A percentile compares a stretch with the other conserved stretches of the same genome.
These are phyloP conservation scores for Emmonsia crescens DNA, from an alignment of 2,329 filamentous ascomycete species.

Conservation along the genomic window DNA sequence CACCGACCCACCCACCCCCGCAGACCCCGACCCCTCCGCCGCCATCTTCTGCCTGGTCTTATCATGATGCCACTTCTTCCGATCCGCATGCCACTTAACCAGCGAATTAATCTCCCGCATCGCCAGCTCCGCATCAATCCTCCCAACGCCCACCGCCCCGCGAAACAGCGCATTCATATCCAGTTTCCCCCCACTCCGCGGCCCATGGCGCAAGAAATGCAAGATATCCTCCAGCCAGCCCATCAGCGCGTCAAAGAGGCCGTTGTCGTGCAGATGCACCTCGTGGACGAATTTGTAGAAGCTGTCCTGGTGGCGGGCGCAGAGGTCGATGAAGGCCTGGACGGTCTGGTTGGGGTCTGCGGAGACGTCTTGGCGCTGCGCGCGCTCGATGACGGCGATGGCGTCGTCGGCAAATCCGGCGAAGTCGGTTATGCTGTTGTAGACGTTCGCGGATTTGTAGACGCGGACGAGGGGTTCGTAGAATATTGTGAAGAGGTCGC, in stretches of 20 bases:
- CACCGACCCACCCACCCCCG: slow-evolving; percentile 31
- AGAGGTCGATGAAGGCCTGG: slow-evolving; percentile 94
- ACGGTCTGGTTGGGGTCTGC: slow-evolving; percentile 97
- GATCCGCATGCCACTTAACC: slow-evolving; percentile 85
- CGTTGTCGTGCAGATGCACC: slow-evolving; percentile 93
- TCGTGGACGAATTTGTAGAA: slow-evolving; percentile 99
- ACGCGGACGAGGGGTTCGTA: slow-evolving; percentile 95
- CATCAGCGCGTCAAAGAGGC: slow-evolving; percentile 93
- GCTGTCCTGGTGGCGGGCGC: slow-evolving; percentile 86
- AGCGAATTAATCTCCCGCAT: slow-evolving; percentile 72
- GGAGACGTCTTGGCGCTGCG: slow-evolving; percentile 66
- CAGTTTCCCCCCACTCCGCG: slow-evolving; percentile 63
- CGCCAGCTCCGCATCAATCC: slow-evolving; percentile 60
- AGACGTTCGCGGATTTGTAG: slow-evolving; percentile 97
- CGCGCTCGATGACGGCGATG: slow-evolving; percentile 64
- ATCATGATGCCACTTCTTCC: slow-evolving; percentile 96
- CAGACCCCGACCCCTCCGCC: slow-evolving; percentile 52
- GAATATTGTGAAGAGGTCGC: slow-evolving; percentile 95
- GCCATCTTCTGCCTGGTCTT: slow-evolving; percentile 99
- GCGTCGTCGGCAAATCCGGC: slow-evolving; percentile 86
- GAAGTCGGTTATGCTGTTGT: slow-evolving; percentile 95
- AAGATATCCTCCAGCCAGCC: slow-evolving; percentile 93
- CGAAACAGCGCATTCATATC: slow-evolving; percentile 92
- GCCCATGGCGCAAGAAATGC: slow-evolving; percentile 81
- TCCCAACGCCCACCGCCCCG: slow-evolving; percentile 57